phyloP scores from a whole-genome alignment of 768 basidiomycete species.

The Amyloporia xantha region DNA sequence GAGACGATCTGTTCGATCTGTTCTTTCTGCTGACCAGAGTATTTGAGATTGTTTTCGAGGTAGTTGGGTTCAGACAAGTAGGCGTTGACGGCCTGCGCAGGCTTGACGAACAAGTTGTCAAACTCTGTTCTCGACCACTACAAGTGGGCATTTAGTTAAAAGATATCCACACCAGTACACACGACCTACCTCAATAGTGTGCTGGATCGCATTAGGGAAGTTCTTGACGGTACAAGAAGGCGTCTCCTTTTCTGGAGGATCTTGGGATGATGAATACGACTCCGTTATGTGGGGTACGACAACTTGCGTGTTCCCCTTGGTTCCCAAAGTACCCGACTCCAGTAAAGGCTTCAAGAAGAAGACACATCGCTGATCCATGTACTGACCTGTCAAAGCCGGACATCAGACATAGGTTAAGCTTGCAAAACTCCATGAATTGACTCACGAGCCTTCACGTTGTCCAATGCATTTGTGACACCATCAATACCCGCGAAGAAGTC shows the following conservation, averaged over 20 bases:
- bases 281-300: slow-evolving; percentile 92
- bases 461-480: slow-evolving; percentile 94
- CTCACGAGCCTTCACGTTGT: slow-evolving; percentile 94
- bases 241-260: slow-evolving; percentile 96
- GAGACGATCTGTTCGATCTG: slow-evolving; percentile 85
- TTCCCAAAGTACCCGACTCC: slow-evolving; percentile 96
- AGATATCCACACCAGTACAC: neutral
- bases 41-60: slow-evolving; percentile 83
- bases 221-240: slow-evolving; percentile 98
- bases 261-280: slow-evolving; percentile 95
- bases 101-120: slow-evolving; percentile 89
- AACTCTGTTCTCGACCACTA: slow-evolving; percentile 95
- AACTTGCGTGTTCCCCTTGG: slow-evolving; percentile 96
- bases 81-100: slow-evolving; percentile 87
- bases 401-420: neutral
- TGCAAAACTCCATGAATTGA: no score
- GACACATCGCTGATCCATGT: slow-evolving; percentile 98
- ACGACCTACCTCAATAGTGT: slow-evolving; percentile 85
- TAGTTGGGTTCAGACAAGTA: slow-evolving; percentile 97
- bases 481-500: slow-evolving; percentile 84
- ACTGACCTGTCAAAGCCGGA: slow-evolving; percentile 52
- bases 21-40: slow-evolving; percentile 86
- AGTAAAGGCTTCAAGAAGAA: slow-evolving; percentile 94
- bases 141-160: slow-evolving; percentile 4
- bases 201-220: slow-evolving; percentile 96